phyloP scores from a whole-genome alignment of 148 eudicot genomes.

The Rhododendron simsii region DNA sequence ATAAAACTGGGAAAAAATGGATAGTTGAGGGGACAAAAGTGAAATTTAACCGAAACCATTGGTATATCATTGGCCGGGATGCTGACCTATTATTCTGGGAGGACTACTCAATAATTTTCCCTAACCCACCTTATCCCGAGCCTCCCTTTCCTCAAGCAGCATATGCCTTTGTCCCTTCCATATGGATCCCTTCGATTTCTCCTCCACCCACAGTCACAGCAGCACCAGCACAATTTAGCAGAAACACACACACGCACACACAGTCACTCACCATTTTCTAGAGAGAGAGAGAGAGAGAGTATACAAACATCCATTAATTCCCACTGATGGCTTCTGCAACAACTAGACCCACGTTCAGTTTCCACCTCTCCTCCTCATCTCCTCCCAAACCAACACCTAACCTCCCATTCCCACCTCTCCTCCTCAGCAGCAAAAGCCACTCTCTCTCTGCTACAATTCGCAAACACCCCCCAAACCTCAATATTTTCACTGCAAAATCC shows the following conservation, averaged over 20 bases:
- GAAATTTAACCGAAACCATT: not conserved
- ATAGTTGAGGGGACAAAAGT: not conserved
- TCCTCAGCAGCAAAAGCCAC: constrained; percentile 24
- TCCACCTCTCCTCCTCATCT: constrained; percentile 18
- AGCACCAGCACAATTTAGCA: not conserved
- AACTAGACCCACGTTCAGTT: constrained; percentile 27
- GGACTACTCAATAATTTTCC: not conserved
- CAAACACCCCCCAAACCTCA: constrained; percentile 25
- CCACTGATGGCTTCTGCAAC: constrained; percentile 25
- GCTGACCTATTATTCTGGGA: not conserved
- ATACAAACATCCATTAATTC: not conserved
- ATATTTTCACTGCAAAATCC: constrained; percentile 35
- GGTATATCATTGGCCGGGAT: not conserved
- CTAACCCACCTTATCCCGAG: not conserved
- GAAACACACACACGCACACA: too few species aligned
- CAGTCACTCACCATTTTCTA: not conserved
- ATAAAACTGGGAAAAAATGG: not conserved
- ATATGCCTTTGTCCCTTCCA: not conserved
- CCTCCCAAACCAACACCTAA: constrained; percentile 39
- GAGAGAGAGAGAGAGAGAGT: not conserved
- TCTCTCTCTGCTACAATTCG: constrained; percentile 12
- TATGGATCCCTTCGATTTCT: not conserved
- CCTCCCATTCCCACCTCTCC: constrained; percentile 16
- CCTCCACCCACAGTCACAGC: not conserved
- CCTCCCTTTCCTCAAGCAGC: not conserved